Percentiles rank a stretch among this genome's conserved stretches.
Conservation (phyloP, 2,329 filamentous ascomycete species). For the Aspergillus jensenii region DNA sequence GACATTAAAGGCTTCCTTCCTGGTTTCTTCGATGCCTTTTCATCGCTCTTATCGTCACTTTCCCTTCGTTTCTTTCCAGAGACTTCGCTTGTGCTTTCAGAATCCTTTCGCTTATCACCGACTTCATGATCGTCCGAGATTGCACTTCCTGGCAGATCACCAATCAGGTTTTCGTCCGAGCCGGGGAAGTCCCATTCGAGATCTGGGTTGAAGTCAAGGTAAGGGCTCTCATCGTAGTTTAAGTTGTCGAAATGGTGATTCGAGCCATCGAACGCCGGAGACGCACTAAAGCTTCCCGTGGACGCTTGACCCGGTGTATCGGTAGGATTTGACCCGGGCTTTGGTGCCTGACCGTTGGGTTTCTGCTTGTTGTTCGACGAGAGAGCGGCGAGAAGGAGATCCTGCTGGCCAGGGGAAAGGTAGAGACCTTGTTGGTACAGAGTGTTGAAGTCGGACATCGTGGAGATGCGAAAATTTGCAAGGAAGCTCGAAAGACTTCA, state of each 20-base stretch:
- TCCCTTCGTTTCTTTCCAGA: conserved; percentile 69
- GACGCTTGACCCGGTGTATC: conserved; percentile 42
- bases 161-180: conserved; percentile 69
- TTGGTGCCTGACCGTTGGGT: conserved; percentile 19
- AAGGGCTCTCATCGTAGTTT: conserved; percentile 73
- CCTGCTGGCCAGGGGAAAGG: conserved; percentile 74
- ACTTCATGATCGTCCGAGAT: conserved; percentile 51
- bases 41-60: conserved; percentile 78
- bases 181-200: conserved; percentile 70
- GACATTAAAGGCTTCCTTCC: conserved; percentile 93
- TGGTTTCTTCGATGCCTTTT: conserved; percentile 90
- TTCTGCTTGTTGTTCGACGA: conserved; percentile 62
- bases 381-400: conserved; percentile 71
- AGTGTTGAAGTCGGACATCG: conserved; percentile 41
- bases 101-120: conserved; percentile 62
- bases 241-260: conserved; percentile 46
- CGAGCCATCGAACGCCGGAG: conserved; percentile 32
- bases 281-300: conserved; percentile 42
- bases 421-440: conserved; percentile 59
- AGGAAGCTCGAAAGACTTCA: background rate
- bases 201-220: conserved; percentile 77
- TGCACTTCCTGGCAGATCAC: conserved; percentile 61
- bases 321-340: conserved; percentile 24
- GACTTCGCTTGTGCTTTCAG: conserved; percentile 64
- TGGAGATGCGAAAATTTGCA: background rate